Base-by-base conservation (phyloP, 192 early-diverging fungal genomes). In the Coemansia sp. region DNA sequence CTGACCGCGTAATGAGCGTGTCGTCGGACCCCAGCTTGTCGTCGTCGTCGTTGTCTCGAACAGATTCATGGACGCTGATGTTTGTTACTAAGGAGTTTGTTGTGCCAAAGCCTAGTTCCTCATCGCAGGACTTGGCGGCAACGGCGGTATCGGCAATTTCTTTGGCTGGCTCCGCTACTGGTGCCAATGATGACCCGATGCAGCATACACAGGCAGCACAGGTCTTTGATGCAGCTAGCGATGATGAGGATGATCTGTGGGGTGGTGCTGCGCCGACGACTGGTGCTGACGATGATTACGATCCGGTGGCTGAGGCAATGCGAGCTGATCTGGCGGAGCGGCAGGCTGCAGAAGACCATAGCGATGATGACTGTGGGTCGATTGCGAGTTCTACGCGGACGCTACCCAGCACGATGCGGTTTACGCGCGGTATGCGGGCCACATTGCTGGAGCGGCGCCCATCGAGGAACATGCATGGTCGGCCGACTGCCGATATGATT, bases 401-500 rank as follows among this genome's bases (percentile, higher is more conserved):
- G 53, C 54, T 76, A 47, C 69, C 68, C 10, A 71, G 76, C 65
- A 60, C 62, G 8, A 71, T 78, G 68, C 71, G 70, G 22, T 83
- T 83, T 61, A 83, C 73, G 3, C 71, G 68, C 17, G 81, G 81
- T 36, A 74, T 78, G 73, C 71, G 81, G 0, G 71, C 76, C 1
- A 67, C 72, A n/a, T 60, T 77, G n/a, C 66, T 83, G 15, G 64
- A 75, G 64, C 49, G 73, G 22, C 51, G 57, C 25, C 76, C 68
- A 14, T 67, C 81, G 37, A 42, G 68, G 17, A 75, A 62, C 46
- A 59, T 68, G 43, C 36, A 54, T 12, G 73, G 83, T 27, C 82
- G 91, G 17, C 92, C 92, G 8, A 86, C 89, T 0, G 72, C 88
- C 3, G 89, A 91, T 29, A 83, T 85, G 39, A 84, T 93, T 51